Base-by-base conservation (phyloP, 768 basidiomycete species). In the Rhodotorula paludigena region DNA sequence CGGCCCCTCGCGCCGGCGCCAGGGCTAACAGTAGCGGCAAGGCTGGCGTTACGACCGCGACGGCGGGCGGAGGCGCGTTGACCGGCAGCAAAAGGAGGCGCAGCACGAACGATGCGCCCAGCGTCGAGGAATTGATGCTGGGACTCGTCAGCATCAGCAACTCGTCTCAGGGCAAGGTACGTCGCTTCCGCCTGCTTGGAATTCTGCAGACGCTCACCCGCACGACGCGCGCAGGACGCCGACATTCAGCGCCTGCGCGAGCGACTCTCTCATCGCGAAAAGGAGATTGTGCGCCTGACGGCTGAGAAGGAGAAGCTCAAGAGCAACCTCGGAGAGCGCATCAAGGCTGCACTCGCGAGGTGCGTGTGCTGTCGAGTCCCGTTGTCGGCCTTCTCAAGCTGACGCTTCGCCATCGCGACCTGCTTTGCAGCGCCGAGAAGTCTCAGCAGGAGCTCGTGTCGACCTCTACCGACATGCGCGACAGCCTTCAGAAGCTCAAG, bases 261-360 rank as follows among this genome's bases (percentile, higher is more conserved):
- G 5, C 54, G 44, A 11, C 47, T 66, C 53, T 47, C 8, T 23
- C 53, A 36, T 11, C 48, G 55, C 36, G n/a, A n/a, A 1, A 8
- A 5, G 3, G 55, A 61, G 36, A 20, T 33, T 0, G 25, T 5
- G 15, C 1, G 2, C 1, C 33, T 51, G 25, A 1, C 12, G 7
- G 45, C 20, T 14, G 47, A 35, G 32, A 62, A 67, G 55, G 23
- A 23, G 32, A 35, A 25, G n/a, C 53, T 66, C 58, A 66, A 66
- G 54, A 15, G 23, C 20, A 55, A 67, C 14, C 3, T 61, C 33
- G 2, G 15, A 10, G 25, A 28, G 20, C 38, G 33, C 2, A 32
- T 57, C 14, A 33, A 25, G 15, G 18, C 25, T 0, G 60, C 66
- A 16, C 30, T 61, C 33, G 35, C n/a, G 14, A 41, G 12, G 66